phyloP scores from a whole-genome alignment of 1,284 basidiomycete species.

The Cutaneotrichosporon arboriforme region DNA sequence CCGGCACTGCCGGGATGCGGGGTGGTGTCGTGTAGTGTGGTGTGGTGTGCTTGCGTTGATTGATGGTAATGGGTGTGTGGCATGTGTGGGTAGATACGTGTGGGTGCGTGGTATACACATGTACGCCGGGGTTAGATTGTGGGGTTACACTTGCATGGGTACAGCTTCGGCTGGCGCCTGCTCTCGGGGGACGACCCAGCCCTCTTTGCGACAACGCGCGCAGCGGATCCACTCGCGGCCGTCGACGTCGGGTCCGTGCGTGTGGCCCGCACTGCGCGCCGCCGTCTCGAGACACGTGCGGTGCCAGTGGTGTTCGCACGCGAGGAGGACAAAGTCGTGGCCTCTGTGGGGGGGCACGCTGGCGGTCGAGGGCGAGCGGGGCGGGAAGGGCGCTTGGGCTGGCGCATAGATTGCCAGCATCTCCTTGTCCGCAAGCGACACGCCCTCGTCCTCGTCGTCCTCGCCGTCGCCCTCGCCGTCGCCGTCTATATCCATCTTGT shows the following conservation, averaged over 20 bases:
- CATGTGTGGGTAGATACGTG: too few species aligned
- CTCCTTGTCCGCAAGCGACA: slow-evolving; percentile 18
- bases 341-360: slow-evolving; percentile 2
- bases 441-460: background rate
- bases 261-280: slow-evolving; percentile 27
- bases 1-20: too few species aligned
- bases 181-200: slow-evolving; percentile 26
- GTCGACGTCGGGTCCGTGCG: slow-evolving; percentile 5
- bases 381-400: slow-evolving; percentile 17
- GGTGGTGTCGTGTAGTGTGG: too few species aligned
- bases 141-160: too few species aligned
- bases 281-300: slow-evolving; percentile 31
- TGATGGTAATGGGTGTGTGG: too few species aligned
- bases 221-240: slow-evolving; percentile 35
- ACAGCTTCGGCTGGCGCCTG: background rate
- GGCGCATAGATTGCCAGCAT: slow-evolving; percentile 33
- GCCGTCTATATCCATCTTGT: slow-evolving; percentile 13
- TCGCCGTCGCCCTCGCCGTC: slow-evolving; percentile 3
- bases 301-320: slow-evolving; percentile 39
- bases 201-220: slow-evolving; percentile 38
- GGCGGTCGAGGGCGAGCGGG: background rate
- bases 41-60: too few species aligned
- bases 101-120: too few species aligned
- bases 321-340: slow-evolving; percentile 22
- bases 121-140: too few species aligned